Evolutionary conservation across 2,329 filamentous ascomycete species (phyloP).

Genomic region (Aspergillus uvarum): DNA sequence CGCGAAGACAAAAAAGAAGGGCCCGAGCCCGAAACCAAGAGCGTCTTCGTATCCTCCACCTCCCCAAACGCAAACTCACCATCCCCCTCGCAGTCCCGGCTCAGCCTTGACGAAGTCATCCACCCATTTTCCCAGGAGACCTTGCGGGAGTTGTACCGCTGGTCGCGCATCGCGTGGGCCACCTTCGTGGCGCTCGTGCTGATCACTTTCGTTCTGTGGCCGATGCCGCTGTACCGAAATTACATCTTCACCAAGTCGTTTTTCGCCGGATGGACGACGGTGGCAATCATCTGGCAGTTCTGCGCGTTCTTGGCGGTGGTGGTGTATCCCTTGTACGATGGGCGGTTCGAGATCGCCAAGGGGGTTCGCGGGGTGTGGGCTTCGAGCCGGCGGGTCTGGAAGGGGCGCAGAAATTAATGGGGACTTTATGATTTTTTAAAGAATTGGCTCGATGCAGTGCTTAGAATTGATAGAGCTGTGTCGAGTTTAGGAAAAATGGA

Average conservation of each 20-base stretch:
- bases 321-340: constrained; percentile 51
- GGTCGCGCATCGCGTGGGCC: constrained; percentile 44
- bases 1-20: neutral
- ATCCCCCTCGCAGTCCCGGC: constrained; percentile 1
- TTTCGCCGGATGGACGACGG: constrained; percentile 47
- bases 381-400: neutral
- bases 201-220: constrained; percentile 51
- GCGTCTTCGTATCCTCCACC: neutral
- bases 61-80: neutral
- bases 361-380: constrained; percentile 23
- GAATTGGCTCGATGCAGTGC: too few relatives aligned
- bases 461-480: too few relatives aligned
- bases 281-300: constrained; percentile 52
- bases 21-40: neutral
- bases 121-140: constrained; percentile 46
- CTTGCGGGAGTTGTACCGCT: constrained; percentile 34
- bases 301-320: constrained; percentile 48
- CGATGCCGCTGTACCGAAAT: constrained; percentile 50
- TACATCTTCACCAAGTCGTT: constrained; percentile 51
- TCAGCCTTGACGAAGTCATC: constrained; percentile 41
- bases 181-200: constrained; percentile 46
- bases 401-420: too few relatives aligned
- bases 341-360: constrained; percentile 42
- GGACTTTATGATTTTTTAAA: too few relatives aligned
- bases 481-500: too few relatives aligned